Evolutionary conservation across 2,329 filamentous ascomycete genomes (phyloP).

Genomic region (Corynespora cassiicola): DNA sequence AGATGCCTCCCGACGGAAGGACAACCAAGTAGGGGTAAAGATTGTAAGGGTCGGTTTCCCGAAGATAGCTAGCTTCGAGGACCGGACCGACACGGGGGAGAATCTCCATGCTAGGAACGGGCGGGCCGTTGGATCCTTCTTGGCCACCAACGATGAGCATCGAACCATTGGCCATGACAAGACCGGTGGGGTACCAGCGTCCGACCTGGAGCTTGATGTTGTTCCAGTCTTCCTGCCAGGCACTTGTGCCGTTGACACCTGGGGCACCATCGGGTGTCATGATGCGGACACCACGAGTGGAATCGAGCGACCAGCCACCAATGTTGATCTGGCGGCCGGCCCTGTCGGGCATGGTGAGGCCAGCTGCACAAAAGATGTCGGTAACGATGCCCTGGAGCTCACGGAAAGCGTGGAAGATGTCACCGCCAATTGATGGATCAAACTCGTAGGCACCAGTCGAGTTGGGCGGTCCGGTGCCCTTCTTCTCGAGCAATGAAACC

Average conservation of each 20-base stretch:
- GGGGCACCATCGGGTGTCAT: slow-evolving; percentile 67
- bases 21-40: slow-evolving; percentile 70
- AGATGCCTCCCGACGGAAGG: slow-evolving; percentile 67
- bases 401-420: slow-evolving; percentile 64
- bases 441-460: slow-evolving; percentile 72
- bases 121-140: slow-evolving; percentile 65
- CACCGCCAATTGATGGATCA: slow-evolving; percentile 60
- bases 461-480: slow-evolving; percentile 65
- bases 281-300: slow-evolving; percentile 67
- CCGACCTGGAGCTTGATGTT: slow-evolving; percentile 63
- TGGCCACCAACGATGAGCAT: slow-evolving; percentile 70
- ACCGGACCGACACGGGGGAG: slow-evolving; percentile 62
- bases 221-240: slow-evolving; percentile 68
- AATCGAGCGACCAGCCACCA: slow-evolving; percentile 70
- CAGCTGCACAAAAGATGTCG: slow-evolving; percentile 72
- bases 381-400: slow-evolving; percentile 68
- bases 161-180: slow-evolving; percentile 70
- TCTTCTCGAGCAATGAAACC: slow-evolving; percentile 68
- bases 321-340: slow-evolving; percentile 69
- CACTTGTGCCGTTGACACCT: slow-evolving; percentile 64
- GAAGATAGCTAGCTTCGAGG: slow-evolving; percentile 66
- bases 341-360: slow-evolving; percentile 69
- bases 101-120: slow-evolving; percentile 68
- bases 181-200: slow-evolving; percentile 69
- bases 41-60: slow-evolving; percentile 70